These are phyloP conservation scores for Hyaloscypha bicolor DNA, from an alignment of 495 filamentous ascomycete species.

Conservation along the genomic window DNA sequence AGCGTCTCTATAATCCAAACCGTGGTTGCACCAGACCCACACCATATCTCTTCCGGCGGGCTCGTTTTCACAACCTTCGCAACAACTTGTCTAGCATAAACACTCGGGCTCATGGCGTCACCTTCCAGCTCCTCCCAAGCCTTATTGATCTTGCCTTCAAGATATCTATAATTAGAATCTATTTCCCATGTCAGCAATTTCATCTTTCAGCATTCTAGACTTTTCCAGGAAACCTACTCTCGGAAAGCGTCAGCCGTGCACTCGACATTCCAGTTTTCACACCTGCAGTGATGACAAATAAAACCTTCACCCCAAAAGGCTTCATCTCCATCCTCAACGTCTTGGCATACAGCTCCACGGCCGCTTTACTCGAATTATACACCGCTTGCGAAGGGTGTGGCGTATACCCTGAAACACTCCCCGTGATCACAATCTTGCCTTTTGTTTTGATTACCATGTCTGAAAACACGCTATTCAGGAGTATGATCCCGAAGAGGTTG, in stretches of 20 bases:
- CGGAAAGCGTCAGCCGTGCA: background rate
- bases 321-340: conserved; percentile 59
- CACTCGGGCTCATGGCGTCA: conserved; percentile 12
- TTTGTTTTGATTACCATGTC: conserved; percentile 7
- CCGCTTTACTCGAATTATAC: conserved; percentile 68
- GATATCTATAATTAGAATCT: conserved; percentile 19
- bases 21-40: conserved; percentile 16
- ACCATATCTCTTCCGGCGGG: conserved; percentile 17
- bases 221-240: background rate
- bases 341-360: conserved; percentile 61
- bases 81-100: conserved; percentile 17
- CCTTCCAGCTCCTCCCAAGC: conserved; percentile 14
- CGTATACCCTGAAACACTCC: conserved; percentile 5
- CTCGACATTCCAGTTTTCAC: conserved; percentile 17
- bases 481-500: conserved; percentile 16
- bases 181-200: background rate
- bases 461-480: conserved; percentile 5
- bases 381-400: conserved; percentile 33
- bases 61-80: conserved; percentile 18
- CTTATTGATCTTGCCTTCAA: conserved; percentile 17
- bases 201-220: background rate
- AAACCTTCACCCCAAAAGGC: conserved; percentile 48
- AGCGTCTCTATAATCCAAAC: conserved; percentile 17
- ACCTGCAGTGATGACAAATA: conserved; percentile 31
- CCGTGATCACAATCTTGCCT: conserved; percentile 21